Percentiles rank a stretch among this genome's conserved stretches.
Evolutionary conservation across 129 eudicot species (phyloP).

Genomic region (Flaveria trinervia): DNA sequence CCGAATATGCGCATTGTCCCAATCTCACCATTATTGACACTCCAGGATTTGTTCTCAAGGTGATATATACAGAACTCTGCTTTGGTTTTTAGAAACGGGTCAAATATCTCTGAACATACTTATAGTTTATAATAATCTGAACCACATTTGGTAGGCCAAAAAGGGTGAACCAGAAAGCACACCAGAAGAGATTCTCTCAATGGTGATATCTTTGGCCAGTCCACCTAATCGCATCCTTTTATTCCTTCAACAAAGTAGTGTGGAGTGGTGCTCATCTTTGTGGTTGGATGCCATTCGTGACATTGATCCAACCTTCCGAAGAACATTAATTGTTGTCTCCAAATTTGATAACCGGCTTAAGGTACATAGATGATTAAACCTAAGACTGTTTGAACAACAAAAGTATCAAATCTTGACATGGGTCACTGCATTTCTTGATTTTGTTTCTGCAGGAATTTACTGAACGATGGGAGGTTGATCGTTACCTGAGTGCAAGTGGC

Average conservation of each 20-base stretch:
- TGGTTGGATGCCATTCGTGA: conserved; percentile 94
- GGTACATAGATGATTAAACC: conserved; percentile 39
- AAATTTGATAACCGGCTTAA: conserved; percentile 96
- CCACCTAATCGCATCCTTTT: conserved; percentile 90
- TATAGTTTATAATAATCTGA: background rate
- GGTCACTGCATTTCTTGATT: background rate
- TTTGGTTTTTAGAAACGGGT: conserved; percentile 1
- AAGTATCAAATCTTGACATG: background rate
- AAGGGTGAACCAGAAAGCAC: conserved; percentile 96
- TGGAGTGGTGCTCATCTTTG: conserved; percentile 97
- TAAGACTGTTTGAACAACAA: background rate
- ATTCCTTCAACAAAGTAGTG: conserved; percentile 98
- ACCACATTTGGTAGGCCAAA: conserved; percentile 57
- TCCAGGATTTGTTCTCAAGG: conserved; percentile 96
- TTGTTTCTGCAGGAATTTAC: conserved; percentile 62
- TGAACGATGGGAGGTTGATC: conserved; percentile 93
- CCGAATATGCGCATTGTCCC: conserved; percentile 96
- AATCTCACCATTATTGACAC: conserved; percentile 93
- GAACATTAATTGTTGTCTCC: conserved; percentile 89
- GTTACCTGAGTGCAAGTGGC: conserved; percentile 92
- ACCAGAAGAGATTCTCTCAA: conserved; percentile 87
- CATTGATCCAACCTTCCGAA: conserved; percentile 82
- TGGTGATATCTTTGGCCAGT: conserved; percentile 92
- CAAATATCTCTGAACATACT: background rate
- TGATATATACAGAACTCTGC: conserved; percentile 10